These are phyloP conservation scores for Bolboschoenus planiculmis DNA, from an alignment of 176 grass and related monocot species.

Conservation along the genomic window DNA sequence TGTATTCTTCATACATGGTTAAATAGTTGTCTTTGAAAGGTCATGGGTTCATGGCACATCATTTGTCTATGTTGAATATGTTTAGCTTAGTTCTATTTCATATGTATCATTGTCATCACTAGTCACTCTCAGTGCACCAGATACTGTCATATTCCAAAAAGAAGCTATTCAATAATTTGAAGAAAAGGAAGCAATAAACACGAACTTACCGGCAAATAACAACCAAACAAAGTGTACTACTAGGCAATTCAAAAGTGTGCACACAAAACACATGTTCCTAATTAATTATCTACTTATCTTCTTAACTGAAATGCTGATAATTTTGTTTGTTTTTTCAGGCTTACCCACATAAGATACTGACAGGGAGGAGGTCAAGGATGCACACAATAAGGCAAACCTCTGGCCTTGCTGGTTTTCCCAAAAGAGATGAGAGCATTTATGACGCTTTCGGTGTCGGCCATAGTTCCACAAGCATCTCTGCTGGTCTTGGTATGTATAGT, in stretches of 20 bases:
- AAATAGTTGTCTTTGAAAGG: not conserved
- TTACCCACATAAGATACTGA: slow-evolving; percentile 94
- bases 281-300: not conserved
- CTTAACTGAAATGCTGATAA: not conserved
- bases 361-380: slow-evolving; percentile 78
- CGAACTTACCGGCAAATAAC: not conserved
- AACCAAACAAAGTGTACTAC: not conserved
- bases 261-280: not conserved
- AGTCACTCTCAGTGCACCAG: not conserved
- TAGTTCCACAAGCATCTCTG: slow-evolving; percentile 94
- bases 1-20: not conserved
- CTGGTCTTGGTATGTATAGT: slow-evolving; percentile 44
- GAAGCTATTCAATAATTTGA: not conserved
- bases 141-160: not conserved
- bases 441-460: slow-evolving; percentile 89
- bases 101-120: not conserved
- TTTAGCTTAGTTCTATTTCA: not conserved
- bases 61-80: not conserved
- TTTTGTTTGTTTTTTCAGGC: slow-evolving; percentile 24
- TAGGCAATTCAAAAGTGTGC: not conserved
- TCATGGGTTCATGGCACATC: not conserved
- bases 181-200: not conserved
- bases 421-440: slow-evolving; percentile 89
- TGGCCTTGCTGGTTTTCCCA: slow-evolving; percentile 85
- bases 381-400: slow-evolving; percentile 81